Conservation (phyloP, 805 yeast species). For the Wickerhamiella occidentalis region DNA sequence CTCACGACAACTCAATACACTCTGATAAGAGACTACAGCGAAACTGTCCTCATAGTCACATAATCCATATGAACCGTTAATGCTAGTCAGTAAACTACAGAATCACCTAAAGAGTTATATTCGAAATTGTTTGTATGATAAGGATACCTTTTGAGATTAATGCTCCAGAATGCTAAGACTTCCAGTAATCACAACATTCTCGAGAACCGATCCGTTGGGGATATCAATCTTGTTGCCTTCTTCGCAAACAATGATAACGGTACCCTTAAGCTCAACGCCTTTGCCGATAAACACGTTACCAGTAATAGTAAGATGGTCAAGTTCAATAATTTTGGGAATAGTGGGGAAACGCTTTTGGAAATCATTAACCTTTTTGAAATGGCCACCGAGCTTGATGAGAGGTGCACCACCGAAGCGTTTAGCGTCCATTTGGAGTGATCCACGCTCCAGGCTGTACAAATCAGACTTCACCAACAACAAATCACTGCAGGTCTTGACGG, state of each 20-base stretch:
- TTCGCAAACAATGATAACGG: slow-evolving; percentile 93
- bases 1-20: too few species aligned
- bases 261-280: slow-evolving; percentile 84
- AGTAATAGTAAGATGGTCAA: slow-evolving; percentile 93
- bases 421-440: slow-evolving; percentile 74
- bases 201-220: slow-evolving; percentile 90
- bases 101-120: neutral
- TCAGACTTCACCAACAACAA: slow-evolving; percentile 89
- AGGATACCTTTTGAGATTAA: too few species aligned
- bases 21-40: too few species aligned
- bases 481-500: slow-evolving; percentile 96
- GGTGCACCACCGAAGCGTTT: slow-evolving; percentile 87
- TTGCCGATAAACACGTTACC: slow-evolving; percentile 92
- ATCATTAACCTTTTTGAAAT: slow-evolving; percentile 87
- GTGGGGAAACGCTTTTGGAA: slow-evolving; percentile 85
- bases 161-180: slow-evolving; percentile 90
- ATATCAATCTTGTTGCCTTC: slow-evolving; percentile 95
- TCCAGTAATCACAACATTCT: slow-evolving; percentile 95
- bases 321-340: slow-evolving; percentile 91
- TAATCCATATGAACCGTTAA: too few species aligned
- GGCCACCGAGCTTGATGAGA: slow-evolving; percentile 88
- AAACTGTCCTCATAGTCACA: too few species aligned
- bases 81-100: neutral
- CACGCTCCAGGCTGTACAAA: slow-evolving; percentile 80
- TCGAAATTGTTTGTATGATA: too few species aligned